Base-by-base conservation (phyloP, 306 rosid species). In the Glycine tomentella region DNA sequence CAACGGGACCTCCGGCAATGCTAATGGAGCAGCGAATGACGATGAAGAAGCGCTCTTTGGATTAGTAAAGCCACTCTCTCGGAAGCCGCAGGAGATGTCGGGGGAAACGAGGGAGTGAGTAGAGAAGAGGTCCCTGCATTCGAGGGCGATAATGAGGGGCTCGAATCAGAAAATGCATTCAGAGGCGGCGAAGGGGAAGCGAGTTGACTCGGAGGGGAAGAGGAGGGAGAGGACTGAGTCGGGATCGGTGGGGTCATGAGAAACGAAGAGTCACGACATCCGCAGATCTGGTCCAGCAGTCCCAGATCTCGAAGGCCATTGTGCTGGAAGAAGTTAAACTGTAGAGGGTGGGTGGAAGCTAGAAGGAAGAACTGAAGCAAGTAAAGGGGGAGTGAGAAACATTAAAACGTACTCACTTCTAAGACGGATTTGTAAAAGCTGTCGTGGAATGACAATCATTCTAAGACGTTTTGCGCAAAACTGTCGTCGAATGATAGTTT, bases 1-100 rank as follows among this genome's bases (percentile, higher is more conserved):
- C 69, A 95, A 49, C 4, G 98, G 99, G 9, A 90, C 91, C 84
- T 95, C 97, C 82, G 1, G 20, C 20, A 0, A 95, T 16, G 3
- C 97, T 86, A 4, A 95, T 91, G 2, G 97, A 95, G 69, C 99
- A 95, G 20, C 99, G 95, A 61, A 95, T 91, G 0, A 98, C 97
- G 4, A 95, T 89, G 36, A 95, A 93, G 38, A 95, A 88, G 5
- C 97, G 95, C 89, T 93, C 90, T 56, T 76, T 83, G 25, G 89
- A 72, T 72, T 90, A 3, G 98, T 91, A 76, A 95, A 89, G 33
- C 99, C 99, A 8, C 97, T 90, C 70, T 95, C 99, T 81, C 99
- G 84, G 80, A 95, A 95, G 69, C 97, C 99, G 51, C 89, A 84
- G 20, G 97, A 90, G 25, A 93, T 93, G 46, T 97, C 99, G 3